These are phyloP conservation scores for Clonostachys chloroleuca DNA, from an alignment of 2,329 filamentous ascomycete species.

Conservation along the genomic window DNA sequence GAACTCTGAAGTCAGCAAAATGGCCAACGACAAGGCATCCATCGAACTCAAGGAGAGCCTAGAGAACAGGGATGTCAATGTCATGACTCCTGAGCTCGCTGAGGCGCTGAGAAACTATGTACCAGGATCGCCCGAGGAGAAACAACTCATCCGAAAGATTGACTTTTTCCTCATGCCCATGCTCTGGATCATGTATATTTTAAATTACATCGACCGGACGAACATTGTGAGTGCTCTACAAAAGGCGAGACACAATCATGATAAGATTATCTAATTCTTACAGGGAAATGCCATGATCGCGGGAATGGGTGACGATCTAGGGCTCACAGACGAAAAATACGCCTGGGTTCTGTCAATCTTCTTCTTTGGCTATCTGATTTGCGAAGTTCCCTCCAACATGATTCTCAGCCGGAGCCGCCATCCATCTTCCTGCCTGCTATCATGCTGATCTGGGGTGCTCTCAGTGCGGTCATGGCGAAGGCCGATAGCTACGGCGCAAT, in stretches of 20 bases:
- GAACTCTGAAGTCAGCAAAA: background rate
- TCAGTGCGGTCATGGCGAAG: constrained; percentile 40
- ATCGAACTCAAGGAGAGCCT: background rate
- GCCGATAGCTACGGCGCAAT: constrained; percentile 41
- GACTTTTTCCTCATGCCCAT: constrained; percentile 56
- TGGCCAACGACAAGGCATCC: background rate
- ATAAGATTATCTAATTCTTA: constrained; percentile 39
- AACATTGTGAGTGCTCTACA: constrained; percentile 4
- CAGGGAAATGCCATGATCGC: constrained; percentile 52
- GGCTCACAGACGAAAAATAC: constrained; percentile 25
- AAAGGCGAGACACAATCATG: constrained; percentile 26
- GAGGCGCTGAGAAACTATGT: constrained; percentile 17
- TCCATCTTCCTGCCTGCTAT: constrained; percentile 43
- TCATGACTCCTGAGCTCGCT: constrained; percentile 9
- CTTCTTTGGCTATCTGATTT: constrained; percentile 46
- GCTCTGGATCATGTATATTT: constrained; percentile 21
- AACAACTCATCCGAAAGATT: constrained; percentile 53
- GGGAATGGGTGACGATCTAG: constrained; percentile 39
- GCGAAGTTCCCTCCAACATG: constrained; percentile 50
- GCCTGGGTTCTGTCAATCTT: constrained; percentile 21
- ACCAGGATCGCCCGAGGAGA: constrained; percentile 34
- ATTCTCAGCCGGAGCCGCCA: constrained; percentile 41
- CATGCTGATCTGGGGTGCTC: constrained; percentile 38
- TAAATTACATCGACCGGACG: constrained; percentile 14
- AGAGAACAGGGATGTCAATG: background rate